phyloP scores from a whole-genome alignment of 768 basidiomycete genomes.

The Amanita exitialis region DNA sequence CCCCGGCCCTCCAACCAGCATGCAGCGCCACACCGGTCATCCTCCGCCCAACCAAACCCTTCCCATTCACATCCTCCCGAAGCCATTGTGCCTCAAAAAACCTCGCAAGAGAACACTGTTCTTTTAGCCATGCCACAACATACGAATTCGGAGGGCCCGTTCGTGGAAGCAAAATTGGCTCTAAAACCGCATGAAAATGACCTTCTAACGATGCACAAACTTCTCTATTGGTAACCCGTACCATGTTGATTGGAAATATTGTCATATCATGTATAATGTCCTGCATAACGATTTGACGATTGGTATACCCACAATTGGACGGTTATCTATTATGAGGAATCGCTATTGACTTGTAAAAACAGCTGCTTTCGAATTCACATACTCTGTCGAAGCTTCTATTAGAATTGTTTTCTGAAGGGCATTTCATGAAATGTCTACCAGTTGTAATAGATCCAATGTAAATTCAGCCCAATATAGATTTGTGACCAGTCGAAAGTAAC shows the following conservation, averaged over 20 bases:
- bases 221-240: constrained; percentile 4
- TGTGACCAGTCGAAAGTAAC: no score
- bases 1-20: not conserved
- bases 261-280: constrained; percentile 5
- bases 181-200: not conserved
- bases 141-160: not conserved
- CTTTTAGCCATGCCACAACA: not conserved
- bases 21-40: not conserved
- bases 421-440: no score
- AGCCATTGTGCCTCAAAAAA: not conserved
- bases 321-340: constrained; percentile 8
- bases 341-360: constrained; percentile 3
- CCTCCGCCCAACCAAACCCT: not conserved
- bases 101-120: not conserved
- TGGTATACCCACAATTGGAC: constrained; percentile 2
- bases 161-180: not conserved
- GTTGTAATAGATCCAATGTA: no score
- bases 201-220: not conserved
- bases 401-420: no score
- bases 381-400: not conserved
- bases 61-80: not conserved
- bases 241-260: not conserved
- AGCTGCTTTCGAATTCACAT: constrained; percentile 2
- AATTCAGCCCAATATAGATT: no score
- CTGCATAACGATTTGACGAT: constrained; percentile 1